Base-by-base conservation (phyloP, 106 monocot species). In the Allium sativum region DNA sequence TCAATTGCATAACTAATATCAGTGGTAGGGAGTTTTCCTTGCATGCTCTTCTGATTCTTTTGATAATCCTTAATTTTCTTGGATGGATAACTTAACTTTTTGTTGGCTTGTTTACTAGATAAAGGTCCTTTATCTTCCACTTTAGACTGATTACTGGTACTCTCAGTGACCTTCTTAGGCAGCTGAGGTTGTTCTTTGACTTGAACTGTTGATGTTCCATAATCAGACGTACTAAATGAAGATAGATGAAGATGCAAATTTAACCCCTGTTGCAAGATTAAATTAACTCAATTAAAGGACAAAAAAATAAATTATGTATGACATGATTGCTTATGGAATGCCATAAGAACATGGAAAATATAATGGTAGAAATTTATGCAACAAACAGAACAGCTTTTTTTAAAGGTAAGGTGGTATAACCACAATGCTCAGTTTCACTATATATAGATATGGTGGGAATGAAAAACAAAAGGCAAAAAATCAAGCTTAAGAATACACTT, bases 221-320 rank as follows among this genome's bases (percentile, higher is more conserved):
- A 48, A 59, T 62, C 48, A 67, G 79, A 73, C 68, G 52, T 48
- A 52, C 54, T 53, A 47, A 42, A 44, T 65, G 78, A 77, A n/a
- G 89, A 84, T 68, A 89, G 84, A 81, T 76, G 73, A 40, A 89
- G 70, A 43, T 63, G 55, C 65, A 89, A 79, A 47, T 50, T 66
- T 21, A 59, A 17, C 59, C 45, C 78, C 84, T 89, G 76, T 63
- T 52, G 48, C 69, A 71, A 62, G 69, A 68, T 65, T 22, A 21
- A 40, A 63, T 31, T 1, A 31, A 31, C 31, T 31, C 5, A 31
- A 31, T 31, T 31, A 31, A 5, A 31, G 31, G 31, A 31, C 31
- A 48, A 54, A 44, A 60, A 44, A 3, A 44, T 40, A 40, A 58
- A 17, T 51, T 62, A 40, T 31, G 31, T 31, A 31, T 2, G 31